phyloP scores from a whole-genome alignment of 257 asterid species.

The Fraxinus americana region DNA sequence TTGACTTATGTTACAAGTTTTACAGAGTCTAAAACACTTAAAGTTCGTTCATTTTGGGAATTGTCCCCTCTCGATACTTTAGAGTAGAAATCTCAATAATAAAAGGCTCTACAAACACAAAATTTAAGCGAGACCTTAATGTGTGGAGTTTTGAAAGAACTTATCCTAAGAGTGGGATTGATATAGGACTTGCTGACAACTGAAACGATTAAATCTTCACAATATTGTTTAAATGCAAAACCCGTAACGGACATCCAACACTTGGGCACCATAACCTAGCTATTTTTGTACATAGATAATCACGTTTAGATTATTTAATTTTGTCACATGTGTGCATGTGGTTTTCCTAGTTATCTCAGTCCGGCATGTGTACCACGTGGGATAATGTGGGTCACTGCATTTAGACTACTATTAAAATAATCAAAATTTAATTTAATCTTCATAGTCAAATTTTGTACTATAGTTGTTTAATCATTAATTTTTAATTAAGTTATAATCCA shows the following conservation, averaged over 20 bases:
- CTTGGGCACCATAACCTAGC: not conserved
- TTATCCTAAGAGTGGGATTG: no score
- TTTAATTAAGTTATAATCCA: slow-evolving; percentile 4
- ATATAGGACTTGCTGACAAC: no score
- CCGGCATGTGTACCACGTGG: slow-evolving; percentile 48
- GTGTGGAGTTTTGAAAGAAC: no score
- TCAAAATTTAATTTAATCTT: slow-evolving; percentile 20
- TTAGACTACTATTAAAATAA: slow-evolving; percentile 22
- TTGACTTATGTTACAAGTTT: no score
- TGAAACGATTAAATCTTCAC: no score
- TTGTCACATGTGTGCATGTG: slow-evolving; percentile 51
- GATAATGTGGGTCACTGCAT: slow-evolving; percentile 39
- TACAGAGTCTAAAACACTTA: no score
- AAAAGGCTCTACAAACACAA: no score
- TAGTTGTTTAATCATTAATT: slow-evolving; percentile 15
- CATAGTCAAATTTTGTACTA: slow-evolving; percentile 23
- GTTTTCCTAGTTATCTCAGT: slow-evolving; percentile 13
- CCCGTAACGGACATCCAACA: not conserved
- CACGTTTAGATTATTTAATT: slow-evolving; percentile 9
- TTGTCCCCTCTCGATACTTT: no score
- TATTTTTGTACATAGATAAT: not conserved
- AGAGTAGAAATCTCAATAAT: no score
- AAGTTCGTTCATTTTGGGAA: no score
- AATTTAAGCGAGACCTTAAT: no score
- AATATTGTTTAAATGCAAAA: not conserved